Conservation (phyloP, 768 basidiomycete species). For the Boletus reticuloceps region DNA sequence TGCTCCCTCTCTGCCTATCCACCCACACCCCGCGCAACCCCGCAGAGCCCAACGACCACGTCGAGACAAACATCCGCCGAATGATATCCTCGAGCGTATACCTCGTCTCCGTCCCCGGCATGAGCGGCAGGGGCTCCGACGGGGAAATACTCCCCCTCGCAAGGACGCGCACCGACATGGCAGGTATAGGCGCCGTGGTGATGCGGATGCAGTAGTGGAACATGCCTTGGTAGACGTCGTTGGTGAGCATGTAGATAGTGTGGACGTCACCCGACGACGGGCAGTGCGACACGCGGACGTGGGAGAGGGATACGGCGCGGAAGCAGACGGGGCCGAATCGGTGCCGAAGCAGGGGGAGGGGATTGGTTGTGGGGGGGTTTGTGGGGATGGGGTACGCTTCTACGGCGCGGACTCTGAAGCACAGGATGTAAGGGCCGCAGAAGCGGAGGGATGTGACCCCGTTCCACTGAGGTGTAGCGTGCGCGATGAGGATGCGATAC, state of each 20-base stretch:
- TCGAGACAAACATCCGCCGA: conserved; percentile 9
- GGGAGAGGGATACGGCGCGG: conserved; percentile 37
- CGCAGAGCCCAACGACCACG: conserved; percentile 16
- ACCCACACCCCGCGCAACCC: conserved; percentile 28
- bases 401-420: conserved; percentile 50
- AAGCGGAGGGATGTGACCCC: conserved; percentile 44
- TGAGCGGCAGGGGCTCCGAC: not conserved
- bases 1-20: conserved; percentile 14
- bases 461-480: conserved; percentile 33
- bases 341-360: conserved; percentile 20
- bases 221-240: conserved; percentile 45
- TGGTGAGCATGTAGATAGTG: conserved; percentile 42
- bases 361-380: conserved; percentile 3
- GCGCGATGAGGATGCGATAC: not conserved
- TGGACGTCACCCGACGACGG: conserved; percentile 35
- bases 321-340: conserved; percentile 35
- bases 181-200: conserved; percentile 22
- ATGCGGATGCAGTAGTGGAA: conserved; percentile 46
- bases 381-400: conserved; percentile 36
- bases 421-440: conserved; percentile 48
- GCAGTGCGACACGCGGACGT: conserved; percentile 32
- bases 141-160: conserved; percentile 13
- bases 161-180: conserved; percentile 41
- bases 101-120: not conserved
- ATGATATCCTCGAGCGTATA: not conserved